Percentiles rank a stretch among this genome's conserved stretches.
These are phyloP conservation scores for Bullera alba DNA, from an alignment of 768 basidiomycete species.

Conservation along the genomic window DNA sequence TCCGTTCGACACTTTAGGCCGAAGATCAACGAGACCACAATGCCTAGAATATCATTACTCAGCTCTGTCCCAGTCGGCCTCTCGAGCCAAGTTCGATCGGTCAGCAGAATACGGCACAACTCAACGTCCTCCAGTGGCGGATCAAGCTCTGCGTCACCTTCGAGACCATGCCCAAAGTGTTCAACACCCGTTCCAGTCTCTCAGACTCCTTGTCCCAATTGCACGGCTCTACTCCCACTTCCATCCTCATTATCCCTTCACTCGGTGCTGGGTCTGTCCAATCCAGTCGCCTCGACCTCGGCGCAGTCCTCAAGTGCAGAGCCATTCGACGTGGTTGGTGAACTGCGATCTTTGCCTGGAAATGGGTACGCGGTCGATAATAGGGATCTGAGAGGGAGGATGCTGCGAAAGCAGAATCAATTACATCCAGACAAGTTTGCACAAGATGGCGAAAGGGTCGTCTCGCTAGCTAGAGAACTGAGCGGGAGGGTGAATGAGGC, in stretches of 20 bases:
- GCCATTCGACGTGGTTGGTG: slow-evolving; percentile 19
- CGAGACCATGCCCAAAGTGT: slow-evolving; percentile 73
- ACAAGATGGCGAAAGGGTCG: slow-evolving; percentile 54
- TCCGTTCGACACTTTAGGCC: no score
- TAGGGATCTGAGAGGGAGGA: slow-evolving; percentile 57
- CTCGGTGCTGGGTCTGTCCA: slow-evolving; percentile 61
- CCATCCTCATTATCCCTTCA: slow-evolving; percentile 58
- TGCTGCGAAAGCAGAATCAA: slow-evolving; percentile 63
- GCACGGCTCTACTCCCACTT: slow-evolving; percentile 60
- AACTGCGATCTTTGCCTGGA: slow-evolving; percentile 21
- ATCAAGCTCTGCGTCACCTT: no score
- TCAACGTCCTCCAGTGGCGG: no score
- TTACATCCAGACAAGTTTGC: slow-evolving; percentile 86
- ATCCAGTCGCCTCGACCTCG: slow-evolving; percentile 53
- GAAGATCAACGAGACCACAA: no score
- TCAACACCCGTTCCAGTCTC: slow-evolving; percentile 55
- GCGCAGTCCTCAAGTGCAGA: neutral
- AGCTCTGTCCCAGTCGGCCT: no score
- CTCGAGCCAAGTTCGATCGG: no score
- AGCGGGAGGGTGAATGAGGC: slow-evolving; percentile 78
- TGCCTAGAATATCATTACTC: no score
- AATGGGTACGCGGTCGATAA: slow-evolving; percentile 59
- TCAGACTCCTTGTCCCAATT: slow-evolving; percentile 66
- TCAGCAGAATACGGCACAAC: no score
- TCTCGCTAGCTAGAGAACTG: slow-evolving; percentile 54